Conservation (phyloP, 768 basidiomycete species). For the Flagelloscypha sp. region DNA sequence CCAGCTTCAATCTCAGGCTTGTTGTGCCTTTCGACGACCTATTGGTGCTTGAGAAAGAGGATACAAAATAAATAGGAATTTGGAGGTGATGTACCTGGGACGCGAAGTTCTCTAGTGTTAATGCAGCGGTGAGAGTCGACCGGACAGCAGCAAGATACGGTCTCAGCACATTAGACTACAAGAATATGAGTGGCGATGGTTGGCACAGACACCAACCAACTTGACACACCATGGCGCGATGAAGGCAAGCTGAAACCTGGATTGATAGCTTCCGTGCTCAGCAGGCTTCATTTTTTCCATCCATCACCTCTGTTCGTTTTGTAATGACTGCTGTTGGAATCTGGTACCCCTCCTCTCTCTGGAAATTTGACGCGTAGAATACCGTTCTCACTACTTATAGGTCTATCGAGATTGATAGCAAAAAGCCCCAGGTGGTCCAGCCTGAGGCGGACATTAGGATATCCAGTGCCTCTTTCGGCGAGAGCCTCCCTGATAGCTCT, state of each 20-base stretch:
- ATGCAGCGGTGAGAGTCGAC: slow-evolving; percentile 92
- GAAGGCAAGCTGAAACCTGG: no score
- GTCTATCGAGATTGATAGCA: slow-evolving; percentile 54
- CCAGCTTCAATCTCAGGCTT: slow-evolving; percentile 90
- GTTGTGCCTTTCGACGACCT: slow-evolving; percentile 97
- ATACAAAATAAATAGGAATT: no score
- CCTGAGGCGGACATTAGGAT: slow-evolving; percentile 66
- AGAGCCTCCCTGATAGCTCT: slow-evolving; percentile 52
- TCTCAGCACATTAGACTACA: slow-evolving; percentile 87
- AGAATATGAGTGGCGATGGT: slow-evolving; percentile 8
- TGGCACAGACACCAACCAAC: slow-evolving; percentile 2
- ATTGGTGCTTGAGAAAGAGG: slow-evolving; percentile 13
- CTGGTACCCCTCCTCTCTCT: slow-evolving; percentile 39
- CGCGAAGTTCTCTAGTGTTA: slow-evolving; percentile 96
- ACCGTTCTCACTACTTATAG: slow-evolving; percentile 25
- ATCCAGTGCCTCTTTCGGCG: slow-evolving; percentile 77
- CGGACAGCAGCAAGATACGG: slow-evolving; percentile 95
- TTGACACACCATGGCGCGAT: slow-evolving; percentile 43
- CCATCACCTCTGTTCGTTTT: background rate
- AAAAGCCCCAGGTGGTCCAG: slow-evolving; percentile 45
- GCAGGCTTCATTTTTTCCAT: background rate
- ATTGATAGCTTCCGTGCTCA: no score
- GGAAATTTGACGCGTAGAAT: slow-evolving; percentile 5
- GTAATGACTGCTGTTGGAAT: slow-evolving; percentile 41
- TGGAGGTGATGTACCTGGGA: slow-evolving; percentile 62